Base-by-base conservation (phyloP, 768 basidiomycete genomes). In the Pisolithus albus region DNA sequence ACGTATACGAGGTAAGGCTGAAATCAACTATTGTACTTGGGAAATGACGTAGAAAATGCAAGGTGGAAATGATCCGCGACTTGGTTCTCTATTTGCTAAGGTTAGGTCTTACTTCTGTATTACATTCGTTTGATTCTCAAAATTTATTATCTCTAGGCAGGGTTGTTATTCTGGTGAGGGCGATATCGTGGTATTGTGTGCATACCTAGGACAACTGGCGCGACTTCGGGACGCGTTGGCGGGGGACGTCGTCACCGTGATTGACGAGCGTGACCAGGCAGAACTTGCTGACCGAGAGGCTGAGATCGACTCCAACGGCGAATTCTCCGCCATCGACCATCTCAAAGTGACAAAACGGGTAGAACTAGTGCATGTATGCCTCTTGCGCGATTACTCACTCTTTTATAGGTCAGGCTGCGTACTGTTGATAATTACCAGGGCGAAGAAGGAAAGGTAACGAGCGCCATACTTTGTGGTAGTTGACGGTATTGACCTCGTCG, bases 361-460 rank as follows among this genome's bases (percentile, higher is more conserved):
- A 58, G 23, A 75, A 15, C 34, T 63, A n/a, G 38, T 23, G 26
- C 15, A 36, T 11, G 21, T n/a, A n/a, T 39, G 18, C 7, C 7
- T 2, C 5, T 15, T 13, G 13, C 23, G 3, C 28, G 32, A 43
- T 49, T n/a, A 51, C 23, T 10, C 0, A n/a, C 16, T 5, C 21
- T 8, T 18, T 46, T 47, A 5, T 45, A 87, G 85, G 78, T 88
- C 39, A 75, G 78, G 7, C 69, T 90, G 5, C 77, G 88, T 5
- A 89, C 87, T 0, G 78, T 90, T 1, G 87, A 91, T 55, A 88
- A 83, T 46, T 90, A 80, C 60, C 88, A 90, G 64, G 88, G 86
- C 2, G 80, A 84, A 52, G 86, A 87, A 68, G 82, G 78, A 1
- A 78, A 74, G 60, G 80, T 78, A 56, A 16, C 61, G 43, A 0